Percentiles rank a stretch among this genome's conserved stretches.
phyloP scores from a whole-genome alignment of 495 filamentous ascomycete species.

The Penicillium nucicola region DNA sequence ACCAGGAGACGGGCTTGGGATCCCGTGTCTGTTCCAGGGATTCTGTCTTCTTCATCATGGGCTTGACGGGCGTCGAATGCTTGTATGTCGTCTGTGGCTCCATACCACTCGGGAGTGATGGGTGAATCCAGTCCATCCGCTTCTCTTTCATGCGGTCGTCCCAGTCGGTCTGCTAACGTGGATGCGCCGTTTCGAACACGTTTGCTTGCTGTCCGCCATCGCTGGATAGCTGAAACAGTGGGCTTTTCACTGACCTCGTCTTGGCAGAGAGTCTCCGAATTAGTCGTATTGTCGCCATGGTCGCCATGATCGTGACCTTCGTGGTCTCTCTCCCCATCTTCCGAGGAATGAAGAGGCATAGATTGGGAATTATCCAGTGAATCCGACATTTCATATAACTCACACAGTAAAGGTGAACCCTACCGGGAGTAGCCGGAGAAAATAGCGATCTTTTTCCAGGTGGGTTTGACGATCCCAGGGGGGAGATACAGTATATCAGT shows the following conservation, averaged over 20 bases:
- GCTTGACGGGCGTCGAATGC: constrained; percentile 17
- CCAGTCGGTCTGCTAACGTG: constrained; percentile 21
- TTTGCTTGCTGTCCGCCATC: constrained; percentile 25
- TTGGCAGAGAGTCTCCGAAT: not conserved
- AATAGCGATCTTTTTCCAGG: not conserved
- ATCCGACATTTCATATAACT: constrained; percentile 11
- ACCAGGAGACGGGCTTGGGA: constrained; percentile 27
- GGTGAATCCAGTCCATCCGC: constrained; percentile 26
- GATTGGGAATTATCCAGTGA: constrained; percentile 13
- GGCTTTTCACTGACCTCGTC: constrained; percentile 12
- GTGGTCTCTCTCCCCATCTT: constrained; percentile 5
- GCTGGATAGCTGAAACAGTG: constrained; percentile 5
- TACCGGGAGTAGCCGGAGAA: constrained; percentile 6
- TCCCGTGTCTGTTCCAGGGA: constrained; percentile 9
- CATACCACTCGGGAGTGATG: constrained; percentile 25
- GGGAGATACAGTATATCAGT: not conserved
- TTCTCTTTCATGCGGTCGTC: constrained; percentile 24
- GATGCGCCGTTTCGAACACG: constrained; percentile 16
- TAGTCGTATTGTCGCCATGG: not conserved
- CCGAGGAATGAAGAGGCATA: constrained; percentile 9
- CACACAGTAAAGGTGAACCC: not conserved
- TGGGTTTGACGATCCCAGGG: not conserved
- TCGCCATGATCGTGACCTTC: not conserved
- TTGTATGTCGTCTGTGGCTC: constrained; percentile 26
- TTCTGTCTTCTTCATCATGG: constrained; percentile 13